Percentiles rank a stretch among this genome's conserved stretches.
phyloP scores from a whole-genome alignment of 768 basidiomycete species.

The Mrakia frigida region DNA sequence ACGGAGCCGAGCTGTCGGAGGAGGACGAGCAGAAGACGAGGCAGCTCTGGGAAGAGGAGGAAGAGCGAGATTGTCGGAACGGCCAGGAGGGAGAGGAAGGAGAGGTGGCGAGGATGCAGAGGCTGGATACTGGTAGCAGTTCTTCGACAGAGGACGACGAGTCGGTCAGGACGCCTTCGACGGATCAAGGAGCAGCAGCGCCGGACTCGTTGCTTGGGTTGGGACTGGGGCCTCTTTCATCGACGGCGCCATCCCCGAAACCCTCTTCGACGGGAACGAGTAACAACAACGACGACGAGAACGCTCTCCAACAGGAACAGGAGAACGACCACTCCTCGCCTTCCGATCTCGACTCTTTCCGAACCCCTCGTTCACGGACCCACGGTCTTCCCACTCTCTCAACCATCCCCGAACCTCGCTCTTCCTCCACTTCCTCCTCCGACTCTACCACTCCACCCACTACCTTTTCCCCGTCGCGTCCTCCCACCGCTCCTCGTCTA shows the following conservation, averaged over 20 bases:
- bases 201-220: not conserved
- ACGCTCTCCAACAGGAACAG: not conserved
- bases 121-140: not conserved
- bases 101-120: not conserved
- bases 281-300: not conserved
- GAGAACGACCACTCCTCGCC: not conserved
- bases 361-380: not conserved
- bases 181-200: not conserved
- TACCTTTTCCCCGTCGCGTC: not conserved
- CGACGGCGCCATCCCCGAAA: no score
- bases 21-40: not conserved
- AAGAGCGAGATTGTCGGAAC: not conserved
- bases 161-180: not conserved
- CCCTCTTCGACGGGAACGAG: no score
- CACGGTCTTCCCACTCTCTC: not conserved
- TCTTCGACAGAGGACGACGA: not conserved
- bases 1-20: conserved; percentile 6
- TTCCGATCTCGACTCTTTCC: not conserved
- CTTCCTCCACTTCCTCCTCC: not conserved
- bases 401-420: not conserved
- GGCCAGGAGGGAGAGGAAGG: not conserved
- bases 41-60: not conserved
- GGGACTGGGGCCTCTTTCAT: not conserved
- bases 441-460: not conserved
- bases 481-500: not conserved